Conservation (phyloP, 208 protist species). For the Acanthamoeba lenticulata region DNA sequence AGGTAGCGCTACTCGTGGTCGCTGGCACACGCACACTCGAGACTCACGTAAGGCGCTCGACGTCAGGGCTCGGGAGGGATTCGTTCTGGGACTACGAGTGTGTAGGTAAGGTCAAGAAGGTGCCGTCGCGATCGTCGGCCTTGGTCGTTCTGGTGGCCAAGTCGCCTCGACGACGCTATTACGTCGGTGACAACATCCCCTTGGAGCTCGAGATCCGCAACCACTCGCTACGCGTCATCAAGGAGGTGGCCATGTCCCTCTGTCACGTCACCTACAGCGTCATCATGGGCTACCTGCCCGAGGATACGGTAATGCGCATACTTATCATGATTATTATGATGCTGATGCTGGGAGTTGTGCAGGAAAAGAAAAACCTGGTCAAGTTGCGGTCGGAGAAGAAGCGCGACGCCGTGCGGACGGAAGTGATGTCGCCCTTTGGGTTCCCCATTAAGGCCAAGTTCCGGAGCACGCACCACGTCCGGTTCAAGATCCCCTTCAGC, state of each 20-base stretch:
- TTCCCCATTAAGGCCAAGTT: conserved; percentile 20
- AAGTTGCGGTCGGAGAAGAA: not conserved
- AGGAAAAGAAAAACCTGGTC: not conserved
- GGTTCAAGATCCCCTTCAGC: not conserved
- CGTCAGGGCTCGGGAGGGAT: not conserved
- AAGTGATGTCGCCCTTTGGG: not conserved
- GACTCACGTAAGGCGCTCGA: not conserved
- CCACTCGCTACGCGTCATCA: not conserved
- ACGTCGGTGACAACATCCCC: not conserved
- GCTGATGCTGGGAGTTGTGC: not conserved
- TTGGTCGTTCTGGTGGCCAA: not conserved
- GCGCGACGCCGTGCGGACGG: not conserved
- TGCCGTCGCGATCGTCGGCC: not conserved
- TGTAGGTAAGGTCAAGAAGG: not conserved
- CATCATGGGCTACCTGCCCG: not conserved
- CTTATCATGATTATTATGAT: not conserved
- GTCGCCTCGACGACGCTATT: not conserved
- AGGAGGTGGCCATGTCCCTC: not conserved
- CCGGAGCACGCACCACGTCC: not conserved
- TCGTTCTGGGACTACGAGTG: not conserved
- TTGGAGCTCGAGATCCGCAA: not conserved
- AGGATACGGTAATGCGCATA: not conserved
- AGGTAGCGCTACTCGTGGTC: not conserved
- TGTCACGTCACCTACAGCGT: not conserved
- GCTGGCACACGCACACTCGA: not conserved